Conservation (phyloP, 352 stramenopile genomes). For the Pythium myriotylum region DNA sequence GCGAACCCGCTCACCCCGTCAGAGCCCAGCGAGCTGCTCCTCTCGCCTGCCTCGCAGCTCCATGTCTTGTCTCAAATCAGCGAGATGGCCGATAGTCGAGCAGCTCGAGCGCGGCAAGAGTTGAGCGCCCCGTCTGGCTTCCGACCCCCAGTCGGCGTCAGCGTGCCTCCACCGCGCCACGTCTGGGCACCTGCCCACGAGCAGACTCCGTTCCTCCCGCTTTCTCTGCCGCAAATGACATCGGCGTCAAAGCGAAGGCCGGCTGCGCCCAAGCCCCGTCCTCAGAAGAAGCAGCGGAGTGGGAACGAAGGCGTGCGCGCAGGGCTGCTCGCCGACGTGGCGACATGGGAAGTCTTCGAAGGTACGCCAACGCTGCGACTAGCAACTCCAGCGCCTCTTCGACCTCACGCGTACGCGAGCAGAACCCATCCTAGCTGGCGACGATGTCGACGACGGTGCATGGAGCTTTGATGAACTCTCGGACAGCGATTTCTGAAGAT, state of each 20-base stretch:
- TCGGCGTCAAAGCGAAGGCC: neutral
- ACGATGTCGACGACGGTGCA: conserved; percentile 28
- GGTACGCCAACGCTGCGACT: conserved; percentile 33
- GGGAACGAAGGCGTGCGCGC: conserved; percentile 13
- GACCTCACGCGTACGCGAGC: neutral
- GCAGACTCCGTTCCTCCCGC: neutral
- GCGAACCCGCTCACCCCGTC: neutral
- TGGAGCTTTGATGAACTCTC: conserved; percentile 70
- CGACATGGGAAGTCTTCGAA: conserved; percentile 68
- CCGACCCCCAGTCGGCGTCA: neutral
- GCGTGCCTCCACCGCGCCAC: neutral
- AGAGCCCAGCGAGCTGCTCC: conserved; percentile 31
- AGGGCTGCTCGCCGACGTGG: conserved; percentile 47
- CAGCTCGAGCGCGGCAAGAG: conserved; percentile 11
- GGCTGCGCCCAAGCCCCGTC: neutral
- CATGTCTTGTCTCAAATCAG: conserved; percentile 81
- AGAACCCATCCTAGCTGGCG: conserved; percentile 22
- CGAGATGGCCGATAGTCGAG: conserved; percentile 50
- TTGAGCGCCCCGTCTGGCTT: neutral
- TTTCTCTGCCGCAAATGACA: neutral
- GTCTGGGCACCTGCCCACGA: conserved; percentile 10
- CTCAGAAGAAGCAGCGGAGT: neutral
- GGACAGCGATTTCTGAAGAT: conserved; percentile 59
- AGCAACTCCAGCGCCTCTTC: no score
- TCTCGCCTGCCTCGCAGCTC: conserved; percentile 73